Base-by-base conservation (phyloP, 306 rosid species). In the Vicia sativa region DNA sequence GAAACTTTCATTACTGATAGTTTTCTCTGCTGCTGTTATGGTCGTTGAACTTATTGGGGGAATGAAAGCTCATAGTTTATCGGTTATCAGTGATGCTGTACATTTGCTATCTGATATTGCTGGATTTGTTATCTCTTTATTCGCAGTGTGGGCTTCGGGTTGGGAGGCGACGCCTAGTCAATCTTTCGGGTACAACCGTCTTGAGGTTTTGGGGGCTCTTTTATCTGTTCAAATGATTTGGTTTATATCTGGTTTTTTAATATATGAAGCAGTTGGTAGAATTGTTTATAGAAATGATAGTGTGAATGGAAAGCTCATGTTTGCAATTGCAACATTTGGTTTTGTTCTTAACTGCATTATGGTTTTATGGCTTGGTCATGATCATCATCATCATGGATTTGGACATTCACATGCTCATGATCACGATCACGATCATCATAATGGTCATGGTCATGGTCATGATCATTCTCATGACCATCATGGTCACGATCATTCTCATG, bases 331-430 rank as follows among this genome's bases (percentile, higher is more conserved):
- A 58, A 85, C 95, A 65, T 80, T 95, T 71, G 99, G 99, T 11
- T 90, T 87, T 71, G 49, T 82, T 26, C 77, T 90, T 68, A 95
- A 95, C 78, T 71, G 77, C 6, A 50, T 87, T 72, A 90, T 90
- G 99, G 97, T 88, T 52, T 3, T 80, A 31, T 90, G 95, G 99
- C 88, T 95, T 54, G 97, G 97, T 67, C 99, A 87, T 77, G 80
- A 75, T 72, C 82, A 75, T 67, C 86, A 74, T 46, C 72, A 74
- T 46, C 74, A 74, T 67, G 43, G 44, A 18, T 14, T 37, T 66
- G 61, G 44, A 56, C 5, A 45, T 52, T 34, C 53, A 0, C 18
- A 28, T 26, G 78, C 54, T 19, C 72, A 65, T 6, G 15, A 23
- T 45, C 45, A 35, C 48, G 95, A 90, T 54, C 97, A 87, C 73